Conservation (phyloP, 257 asterid species). For the Solanum arcanum region DNA sequence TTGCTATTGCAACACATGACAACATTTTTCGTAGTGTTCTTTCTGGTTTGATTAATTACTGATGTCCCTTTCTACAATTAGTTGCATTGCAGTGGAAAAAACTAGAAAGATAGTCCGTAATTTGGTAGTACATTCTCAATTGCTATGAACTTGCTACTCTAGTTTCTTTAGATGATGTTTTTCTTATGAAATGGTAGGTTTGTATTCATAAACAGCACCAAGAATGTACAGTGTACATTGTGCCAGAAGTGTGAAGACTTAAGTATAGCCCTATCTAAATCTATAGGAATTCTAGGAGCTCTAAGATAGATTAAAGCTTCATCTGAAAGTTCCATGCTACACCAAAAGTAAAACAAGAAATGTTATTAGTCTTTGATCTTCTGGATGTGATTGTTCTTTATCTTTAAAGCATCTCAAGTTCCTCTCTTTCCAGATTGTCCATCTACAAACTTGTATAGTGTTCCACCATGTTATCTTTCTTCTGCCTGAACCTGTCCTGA, state of each 20-base stretch:
- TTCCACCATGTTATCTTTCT: not conserved
- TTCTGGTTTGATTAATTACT: not conserved
- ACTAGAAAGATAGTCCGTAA: not conserved
- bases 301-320: not conserved
- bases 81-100: not conserved
- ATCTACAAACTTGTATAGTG: not conserved
- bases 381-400: not conserved
- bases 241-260: not conserved
- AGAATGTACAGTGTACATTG: not conserved
- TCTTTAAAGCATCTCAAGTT: not conserved
- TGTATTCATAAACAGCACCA: not conserved
- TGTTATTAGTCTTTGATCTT: not conserved
- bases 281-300: not conserved
- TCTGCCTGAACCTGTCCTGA: not conserved
- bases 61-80: not conserved
- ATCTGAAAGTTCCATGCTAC: not conserved
- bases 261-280: not conserved
- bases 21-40: not conserved
- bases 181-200: not conserved
- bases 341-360: not conserved
- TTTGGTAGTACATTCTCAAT: not conserved
- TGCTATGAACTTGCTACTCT: not conserved
- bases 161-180: not conserved
- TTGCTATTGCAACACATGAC: not conserved
- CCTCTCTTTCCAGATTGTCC: not conserved